Base-by-base conservation (phyloP, 371 early-diverging fungal genomes). In the Mycotypha africana region DNA sequence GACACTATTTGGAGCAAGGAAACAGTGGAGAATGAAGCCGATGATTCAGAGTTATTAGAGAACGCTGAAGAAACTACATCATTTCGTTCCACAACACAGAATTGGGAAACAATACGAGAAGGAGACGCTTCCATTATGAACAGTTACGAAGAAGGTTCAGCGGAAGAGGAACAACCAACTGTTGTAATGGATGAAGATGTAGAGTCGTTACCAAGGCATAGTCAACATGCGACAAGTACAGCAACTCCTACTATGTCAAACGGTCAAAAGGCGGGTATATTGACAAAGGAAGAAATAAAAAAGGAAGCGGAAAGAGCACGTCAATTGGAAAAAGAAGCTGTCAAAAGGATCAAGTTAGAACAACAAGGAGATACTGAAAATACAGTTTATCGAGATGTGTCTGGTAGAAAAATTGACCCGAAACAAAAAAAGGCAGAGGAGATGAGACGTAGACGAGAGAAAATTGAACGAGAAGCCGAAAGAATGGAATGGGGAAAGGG, bases 401-500 rank as follows among this genome's bases (percentile, higher is more conserved):
- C 61, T 41, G 93, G 93, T 22, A 72, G 81, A 15, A 84, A 82
- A 49, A 67, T 88, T 19, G 85, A 91, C 55, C 60, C 79, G 15
- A 89, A 75, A 4, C 67, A 76, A 9, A 74, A 84, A 54, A 62
- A 67, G 50, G 83, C 84, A 11, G 80, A 84, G 47, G 66, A 76
- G 47, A 70, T 67, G 11, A 77, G 68, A 31, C 62, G 69, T 23
- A 68, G 67, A 41, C 73, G 71, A 28, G 66, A 73, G 20, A 77
- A 81, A 51, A 76, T 74, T 5, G 86, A 89, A 41, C 68, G 68
- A 46, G 79, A 82, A 60, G 77, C 77, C 38, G 75, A 74, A 41
- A 55, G 73, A 42, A 80, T 78, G 78, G 82, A 85, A 49, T 89
- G 89, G 85, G 89, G 89, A 23, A 79, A 77, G 43, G 93, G 91